Evolutionary conservation across 2,329 filamentous ascomycete genomes (phyloP).

Genomic region (Trichoderma sp.): DNA sequence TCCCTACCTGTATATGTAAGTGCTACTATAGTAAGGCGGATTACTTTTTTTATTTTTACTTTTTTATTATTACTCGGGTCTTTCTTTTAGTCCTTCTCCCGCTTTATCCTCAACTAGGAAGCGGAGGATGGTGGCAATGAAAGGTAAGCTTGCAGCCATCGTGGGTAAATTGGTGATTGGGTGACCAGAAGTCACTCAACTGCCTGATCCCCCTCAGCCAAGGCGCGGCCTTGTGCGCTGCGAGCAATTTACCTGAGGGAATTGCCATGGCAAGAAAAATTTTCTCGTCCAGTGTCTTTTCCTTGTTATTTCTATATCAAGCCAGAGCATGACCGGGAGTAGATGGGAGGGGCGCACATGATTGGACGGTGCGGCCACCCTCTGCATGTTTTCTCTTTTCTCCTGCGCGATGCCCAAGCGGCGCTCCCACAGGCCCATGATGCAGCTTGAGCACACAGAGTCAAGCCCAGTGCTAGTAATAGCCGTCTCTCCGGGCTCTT

Average conservation of each 20-base stretch:
- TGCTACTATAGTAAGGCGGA: not conserved
- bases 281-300: not conserved
- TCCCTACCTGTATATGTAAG: not conserved
- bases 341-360: not conserved
- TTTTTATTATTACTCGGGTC: not conserved
- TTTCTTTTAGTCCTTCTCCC: not conserved
- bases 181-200: not conserved
- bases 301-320: not conserved
- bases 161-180: not conserved
- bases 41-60: not conserved
- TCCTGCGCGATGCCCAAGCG: not conserved
- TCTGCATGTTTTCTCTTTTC: slow-evolving; percentile 5
- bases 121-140: not conserved
- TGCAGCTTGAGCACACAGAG: not conserved
- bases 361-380: not conserved
- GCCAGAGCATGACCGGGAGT: not conserved
- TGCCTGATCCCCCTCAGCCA: not conserved
- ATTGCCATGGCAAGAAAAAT: not conserved
- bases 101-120: not conserved
- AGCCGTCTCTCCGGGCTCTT: not conserved
- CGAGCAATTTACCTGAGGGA: not conserved
- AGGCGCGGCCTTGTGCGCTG: not conserved
- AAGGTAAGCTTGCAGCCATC: not conserved
- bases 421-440: not conserved
- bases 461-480: not conserved